These are phyloP conservation scores for Cudoniella acicularis DNA, from an alignment of 495 filamentous ascomycete species.

Conservation along the genomic window DNA sequence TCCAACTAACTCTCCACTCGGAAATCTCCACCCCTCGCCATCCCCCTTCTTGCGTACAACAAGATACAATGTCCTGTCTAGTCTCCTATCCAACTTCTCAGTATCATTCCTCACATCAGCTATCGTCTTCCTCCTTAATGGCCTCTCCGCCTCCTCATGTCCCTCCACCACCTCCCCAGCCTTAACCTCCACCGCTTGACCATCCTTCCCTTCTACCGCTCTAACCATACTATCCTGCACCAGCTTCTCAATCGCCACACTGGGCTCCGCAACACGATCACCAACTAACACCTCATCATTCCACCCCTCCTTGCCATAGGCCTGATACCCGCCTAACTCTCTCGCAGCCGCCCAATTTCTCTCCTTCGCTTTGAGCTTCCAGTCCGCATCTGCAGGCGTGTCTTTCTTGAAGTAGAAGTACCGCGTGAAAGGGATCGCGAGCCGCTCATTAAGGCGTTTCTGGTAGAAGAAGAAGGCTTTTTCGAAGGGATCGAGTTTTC, in stretches of 20 bases:
- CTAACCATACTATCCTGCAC: slow-evolving; percentile 18
- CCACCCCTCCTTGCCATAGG: slow-evolving; percentile 74
- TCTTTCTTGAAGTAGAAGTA: slow-evolving; percentile 96
- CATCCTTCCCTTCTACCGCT: slow-evolving; percentile 18
- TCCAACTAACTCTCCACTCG: slow-evolving; percentile 57
- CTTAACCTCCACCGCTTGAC: slow-evolving; percentile 4
- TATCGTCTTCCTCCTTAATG: slow-evolving; percentile 67
- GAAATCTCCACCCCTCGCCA: slow-evolving; percentile 75
- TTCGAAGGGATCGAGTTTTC: slow-evolving; percentile 80
- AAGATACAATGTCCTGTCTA: slow-evolving; percentile 81
- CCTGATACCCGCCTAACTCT: slow-evolving; percentile 83
- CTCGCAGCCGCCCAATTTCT: slow-evolving; percentile 66
- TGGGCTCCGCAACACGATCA: slow-evolving; percentile 35
- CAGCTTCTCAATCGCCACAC: slow-evolving; percentile 8
- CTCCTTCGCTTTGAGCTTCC: slow-evolving; percentile 79
- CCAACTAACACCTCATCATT: slow-evolving; percentile 88
- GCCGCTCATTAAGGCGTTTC: slow-evolving; percentile 90
- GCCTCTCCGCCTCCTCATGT: slow-evolving; percentile 66
- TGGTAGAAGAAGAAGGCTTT: slow-evolving; percentile 94
- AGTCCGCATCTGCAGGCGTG: slow-evolving; percentile 80
- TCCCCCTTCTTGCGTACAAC: slow-evolving; percentile 65
- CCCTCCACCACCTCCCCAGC: slow-evolving; percentile 43
- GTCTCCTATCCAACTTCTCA: slow-evolving; percentile 68
- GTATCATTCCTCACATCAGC: slow-evolving; percentile 73
- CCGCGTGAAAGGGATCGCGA: slow-evolving; percentile 81